phyloP scores from a whole-genome alignment of 2,329 filamentous ascomycete genomes.

The Amphichorda felina region DNA sequence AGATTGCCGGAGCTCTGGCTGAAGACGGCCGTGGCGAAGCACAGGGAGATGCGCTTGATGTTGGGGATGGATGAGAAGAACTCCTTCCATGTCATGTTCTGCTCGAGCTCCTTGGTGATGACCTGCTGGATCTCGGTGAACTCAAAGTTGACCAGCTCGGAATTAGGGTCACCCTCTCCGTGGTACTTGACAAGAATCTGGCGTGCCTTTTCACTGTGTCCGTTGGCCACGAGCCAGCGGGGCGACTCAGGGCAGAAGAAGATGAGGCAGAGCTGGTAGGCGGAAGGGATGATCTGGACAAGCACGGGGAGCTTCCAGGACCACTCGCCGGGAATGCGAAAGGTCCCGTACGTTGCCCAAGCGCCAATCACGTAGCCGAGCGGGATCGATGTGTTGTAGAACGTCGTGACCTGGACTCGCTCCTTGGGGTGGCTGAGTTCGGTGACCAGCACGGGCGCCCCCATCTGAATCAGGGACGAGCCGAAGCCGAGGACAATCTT shows the following conservation, averaged over 20 bases:
- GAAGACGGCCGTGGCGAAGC: conserved; percentile 25
- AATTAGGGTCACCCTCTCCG: conserved; percentile 30
- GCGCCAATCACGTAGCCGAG: conserved; percentile 13
- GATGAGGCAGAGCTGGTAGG: conserved; percentile 28
- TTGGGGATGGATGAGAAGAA: conserved; percentile 26
- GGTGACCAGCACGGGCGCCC: conserved; percentile 27
- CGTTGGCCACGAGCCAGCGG: conserved; percentile 42
- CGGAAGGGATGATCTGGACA: conserved; percentile 33
- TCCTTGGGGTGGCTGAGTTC: conserved; percentile 28
- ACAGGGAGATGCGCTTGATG: conserved; percentile 25
- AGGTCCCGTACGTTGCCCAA: conserved; percentile 12
- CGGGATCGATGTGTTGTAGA: conserved; percentile 28
- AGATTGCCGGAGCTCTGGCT: conserved; percentile 27
- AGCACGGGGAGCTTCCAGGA: conserved; percentile 40
- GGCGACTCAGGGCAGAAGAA: conserved; percentile 47
- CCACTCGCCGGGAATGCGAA: conserved; percentile 20
- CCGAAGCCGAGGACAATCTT: conserved; percentile 24
- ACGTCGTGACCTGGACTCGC: conserved; percentile 23
- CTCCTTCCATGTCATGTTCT: conserved; percentile 28
- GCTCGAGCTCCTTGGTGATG: conserved; percentile 28
- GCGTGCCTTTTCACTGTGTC: conserved; percentile 34
- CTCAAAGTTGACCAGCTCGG: conserved; percentile 32
- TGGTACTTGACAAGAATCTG: conserved; percentile 39
- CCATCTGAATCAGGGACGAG: conserved; percentile 25
- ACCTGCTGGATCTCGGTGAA: conserved; percentile 36